Evolutionary conservation across 2,329 filamentous ascomycete species (phyloP).

Genomic region (Pyrenochaeta sp.): DNA sequence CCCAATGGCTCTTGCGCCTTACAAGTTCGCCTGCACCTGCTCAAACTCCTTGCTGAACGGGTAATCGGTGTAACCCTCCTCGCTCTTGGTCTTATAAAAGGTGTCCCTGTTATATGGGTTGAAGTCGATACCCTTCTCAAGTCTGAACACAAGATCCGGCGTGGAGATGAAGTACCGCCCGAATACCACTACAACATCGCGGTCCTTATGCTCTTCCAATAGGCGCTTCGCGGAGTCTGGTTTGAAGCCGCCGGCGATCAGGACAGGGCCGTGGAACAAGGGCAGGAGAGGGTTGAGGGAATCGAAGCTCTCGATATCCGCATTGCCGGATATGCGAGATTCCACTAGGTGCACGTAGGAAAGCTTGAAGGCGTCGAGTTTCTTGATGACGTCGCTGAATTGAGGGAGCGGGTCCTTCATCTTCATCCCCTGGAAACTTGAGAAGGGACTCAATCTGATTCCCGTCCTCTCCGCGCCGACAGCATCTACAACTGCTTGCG

Average conservation of each 20-base stretch:
- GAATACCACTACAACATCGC: constrained; percentile 58
- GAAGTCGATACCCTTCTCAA: constrained; percentile 55
- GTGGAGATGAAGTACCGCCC: constrained; percentile 60
- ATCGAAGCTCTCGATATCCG: constrained; percentile 34
- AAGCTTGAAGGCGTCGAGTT: constrained; percentile 62
- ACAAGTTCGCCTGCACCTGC: constrained; percentile 14
- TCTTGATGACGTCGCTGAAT: constrained; percentile 65
- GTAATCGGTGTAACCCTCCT: constrained; percentile 54
- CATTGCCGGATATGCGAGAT: constrained; percentile 60
- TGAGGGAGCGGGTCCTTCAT: constrained; percentile 71
- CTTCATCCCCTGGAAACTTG: constrained; percentile 68
- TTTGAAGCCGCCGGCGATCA: constrained; percentile 55
- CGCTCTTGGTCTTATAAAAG: constrained; percentile 54
- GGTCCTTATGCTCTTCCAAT: constrained; percentile 53
- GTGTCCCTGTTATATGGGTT: constrained; percentile 56
- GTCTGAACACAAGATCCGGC: constrained; percentile 58
- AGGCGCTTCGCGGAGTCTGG: constrained; percentile 48
- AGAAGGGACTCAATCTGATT: constrained; percentile 69
- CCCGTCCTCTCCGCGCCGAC: constrained; percentile 66
- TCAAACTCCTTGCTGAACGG: constrained; percentile 31
- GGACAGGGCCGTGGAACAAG: constrained; percentile 40
- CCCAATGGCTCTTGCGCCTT: background rate
- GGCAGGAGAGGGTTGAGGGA: constrained; percentile 35
- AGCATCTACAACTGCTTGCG: constrained; percentile 59
- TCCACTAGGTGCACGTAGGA: constrained; percentile 64